These are phyloP conservation scores for Jatropha podagrica DNA, from an alignment of 441 rosid species.

Conservation along the genomic window DNA sequence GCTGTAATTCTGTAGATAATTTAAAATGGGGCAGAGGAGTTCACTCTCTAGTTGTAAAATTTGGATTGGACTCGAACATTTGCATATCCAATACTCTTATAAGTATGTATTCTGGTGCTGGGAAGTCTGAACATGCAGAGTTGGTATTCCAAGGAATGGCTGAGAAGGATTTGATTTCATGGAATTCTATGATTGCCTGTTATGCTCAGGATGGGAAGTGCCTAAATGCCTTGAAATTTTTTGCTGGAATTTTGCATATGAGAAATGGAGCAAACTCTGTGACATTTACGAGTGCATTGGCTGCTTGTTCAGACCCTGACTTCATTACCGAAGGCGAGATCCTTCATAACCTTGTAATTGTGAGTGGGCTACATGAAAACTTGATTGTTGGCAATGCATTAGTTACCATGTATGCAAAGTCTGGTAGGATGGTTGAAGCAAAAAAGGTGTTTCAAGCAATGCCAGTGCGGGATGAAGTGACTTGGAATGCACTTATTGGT, in stretches of 20 bases:
- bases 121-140: constrained; percentile 59
- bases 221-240: constrained; percentile 50
- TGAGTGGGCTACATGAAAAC: constrained; percentile 49
- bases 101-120: constrained; percentile 65
- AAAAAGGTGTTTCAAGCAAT: constrained; percentile 45
- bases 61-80: constrained; percentile 52
- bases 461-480: constrained; percentile 53
- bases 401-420: constrained; percentile 69
- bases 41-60: constrained; percentile 59
- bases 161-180: constrained; percentile 68
- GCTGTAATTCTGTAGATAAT: constrained; percentile 52
- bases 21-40: constrained; percentile 74
- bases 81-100: constrained; percentile 69
- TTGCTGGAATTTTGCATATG: constrained; percentile 44
- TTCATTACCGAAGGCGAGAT: constrained; percentile 50
- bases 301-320: constrained; percentile 58
- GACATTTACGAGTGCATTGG: constrained; percentile 70
- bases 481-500: constrained; percentile 88
- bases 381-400: constrained; percentile 67
- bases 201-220: constrained; percentile 56
- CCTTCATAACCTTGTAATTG: constrained; percentile 63
- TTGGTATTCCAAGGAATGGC: constrained; percentile 61
- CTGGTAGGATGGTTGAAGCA: constrained; percentile 50
- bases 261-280: constrained; percentile 48
- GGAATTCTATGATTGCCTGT: constrained; percentile 71